A percentile compares a stretch with the other conserved stretches of the same genome.
Conservation (phyloP, 2,329 filamentous ascomycete genomes). For the Diaporthe ampelina region DNA sequence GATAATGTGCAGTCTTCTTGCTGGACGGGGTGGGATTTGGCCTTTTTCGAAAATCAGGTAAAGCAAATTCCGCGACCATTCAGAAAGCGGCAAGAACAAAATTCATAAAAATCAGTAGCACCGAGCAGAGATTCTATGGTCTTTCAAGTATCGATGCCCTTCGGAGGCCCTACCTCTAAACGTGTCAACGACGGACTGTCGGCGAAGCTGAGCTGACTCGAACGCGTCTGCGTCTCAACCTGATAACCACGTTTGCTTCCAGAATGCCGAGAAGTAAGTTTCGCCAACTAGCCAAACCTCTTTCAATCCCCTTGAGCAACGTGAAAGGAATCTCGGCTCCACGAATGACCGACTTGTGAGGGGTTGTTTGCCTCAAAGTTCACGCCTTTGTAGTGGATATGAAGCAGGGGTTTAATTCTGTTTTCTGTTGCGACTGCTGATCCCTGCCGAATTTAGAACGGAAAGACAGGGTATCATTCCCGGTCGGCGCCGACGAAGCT, state of each 20-base stretch:
- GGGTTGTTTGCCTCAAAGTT: background rate
- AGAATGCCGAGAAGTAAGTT: too few species aligned
- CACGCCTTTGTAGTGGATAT: background rate
- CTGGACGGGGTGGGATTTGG: background rate
- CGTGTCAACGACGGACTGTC: background rate
- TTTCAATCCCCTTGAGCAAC: too few species aligned
- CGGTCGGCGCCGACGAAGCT: background rate
- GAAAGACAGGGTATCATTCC: background rate
- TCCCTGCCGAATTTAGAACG: background rate
- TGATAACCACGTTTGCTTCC: background rate
- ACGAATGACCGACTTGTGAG: too few species aligned
- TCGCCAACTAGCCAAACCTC: background rate
- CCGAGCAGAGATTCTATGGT: background rate
- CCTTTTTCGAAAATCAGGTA: background rate
- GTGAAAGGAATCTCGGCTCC: too few species aligned
- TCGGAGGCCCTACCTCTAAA: background rate
- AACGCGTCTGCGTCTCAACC: background rate
- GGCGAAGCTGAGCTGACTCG: background rate
- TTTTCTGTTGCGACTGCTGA: too few species aligned
- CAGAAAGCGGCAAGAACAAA: background rate
- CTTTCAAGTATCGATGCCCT: background rate
- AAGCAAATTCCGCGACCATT: background rate
- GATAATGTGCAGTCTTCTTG: too few species aligned
- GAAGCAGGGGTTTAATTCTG: background rate
- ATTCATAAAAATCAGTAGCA: too few species aligned